Base-by-base conservation (phyloP, 345 rosid genomes). In the Salix koriyanagi region DNA sequence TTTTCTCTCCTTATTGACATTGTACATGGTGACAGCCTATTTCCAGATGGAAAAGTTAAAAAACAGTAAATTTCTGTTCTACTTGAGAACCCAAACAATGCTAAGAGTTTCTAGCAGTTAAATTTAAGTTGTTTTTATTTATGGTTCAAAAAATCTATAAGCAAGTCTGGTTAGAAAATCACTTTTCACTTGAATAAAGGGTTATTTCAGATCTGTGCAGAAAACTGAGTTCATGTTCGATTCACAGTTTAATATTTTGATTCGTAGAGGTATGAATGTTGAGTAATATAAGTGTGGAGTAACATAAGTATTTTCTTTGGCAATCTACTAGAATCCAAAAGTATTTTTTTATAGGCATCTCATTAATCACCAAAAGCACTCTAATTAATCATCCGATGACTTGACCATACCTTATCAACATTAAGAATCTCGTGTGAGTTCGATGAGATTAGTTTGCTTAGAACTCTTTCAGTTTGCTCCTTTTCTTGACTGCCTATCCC, bases 391-490 rank as follows among this genome's bases (percentile, higher is more conserved):
- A 37, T 70, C 30, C 60, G n/a, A 71, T 25, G 25, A 69, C 21
- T 30, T 60, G 37, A 68, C 46, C 72, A 28, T 88, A 90, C 98
- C 97, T 93, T 96, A 62, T 86, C 87, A 41, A 91, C 86, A 41
- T 96, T 90, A 67, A 96, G 92, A 67, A 93, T 89, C 85, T 93
- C 96, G 80, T 89, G 96, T 1, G 98, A 93, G 82, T 90, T 88
- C 89, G 89, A 88, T 32, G 98, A 87, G n/a, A 95, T 80, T 67
- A 95, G 79, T 90, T 90, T 91, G 88, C 83, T 84, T 18, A 95
- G 87, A 80, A 95, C 91, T 79, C 90, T 88, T 39, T 91, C 91
- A 0, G 90, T 91, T 81, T 95, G 97, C 81, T 95, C 93, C 85
- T 82, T 91, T 80, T 95, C 98, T 77, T 70, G 87, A 6, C 84